Base-by-base conservation (phyloP, 768 basidiomycete genomes). In the Sistotremastrum suecicum region DNA sequence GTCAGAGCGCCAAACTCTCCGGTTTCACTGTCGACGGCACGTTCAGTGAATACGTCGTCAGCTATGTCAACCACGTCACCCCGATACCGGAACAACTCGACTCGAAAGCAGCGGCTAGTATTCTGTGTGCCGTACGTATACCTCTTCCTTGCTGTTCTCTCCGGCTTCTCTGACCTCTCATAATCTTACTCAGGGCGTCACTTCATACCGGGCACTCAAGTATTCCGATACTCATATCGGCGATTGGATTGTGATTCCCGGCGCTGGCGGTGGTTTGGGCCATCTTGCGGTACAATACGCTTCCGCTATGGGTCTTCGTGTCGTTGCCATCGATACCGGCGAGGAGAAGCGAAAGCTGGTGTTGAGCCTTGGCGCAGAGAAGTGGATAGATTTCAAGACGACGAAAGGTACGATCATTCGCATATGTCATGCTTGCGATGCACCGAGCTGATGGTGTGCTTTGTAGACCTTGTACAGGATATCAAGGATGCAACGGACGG, bases 261-360 rank as follows among this genome's bases (percentile, higher is more conserved):
- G 84, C 39, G 84, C 83, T 2, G 84, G 83, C 3, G 83, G 83
- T 46, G 85, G 87, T 9, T 76, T 89, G 33, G 88, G 87, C 5
- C 83, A 88, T 63, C 71, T 92, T 32, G 83, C 85, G 29, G 60
- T 88, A 32, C 87, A 91, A 60, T 90, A 90, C 54, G 89, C 87
- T 10, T 69, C 67, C 39, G 71, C 74, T 29, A 79, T 82, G 66
- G 86, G 87, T 37, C 72, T 84, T 42, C 76, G 79, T 20, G 84
- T 89, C 6, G 75, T 90, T 47, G 88, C 84, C 3, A 70, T 90
- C 54, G 77, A 74, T 55, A 78, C 77, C 2, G 84, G 86, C 10
- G 75, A 63, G 5, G 79, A 82, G 48, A 90, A 89, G 67, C 67
- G 71, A 54, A 63, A 75, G 41, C 66, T 86, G 3, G 73, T 71